A percentile compares a stretch with the other conserved stretches of the same genome.
phyloP scores from a whole-genome alignment of 345 rosid genomes.

The Populus nigra region DNA sequence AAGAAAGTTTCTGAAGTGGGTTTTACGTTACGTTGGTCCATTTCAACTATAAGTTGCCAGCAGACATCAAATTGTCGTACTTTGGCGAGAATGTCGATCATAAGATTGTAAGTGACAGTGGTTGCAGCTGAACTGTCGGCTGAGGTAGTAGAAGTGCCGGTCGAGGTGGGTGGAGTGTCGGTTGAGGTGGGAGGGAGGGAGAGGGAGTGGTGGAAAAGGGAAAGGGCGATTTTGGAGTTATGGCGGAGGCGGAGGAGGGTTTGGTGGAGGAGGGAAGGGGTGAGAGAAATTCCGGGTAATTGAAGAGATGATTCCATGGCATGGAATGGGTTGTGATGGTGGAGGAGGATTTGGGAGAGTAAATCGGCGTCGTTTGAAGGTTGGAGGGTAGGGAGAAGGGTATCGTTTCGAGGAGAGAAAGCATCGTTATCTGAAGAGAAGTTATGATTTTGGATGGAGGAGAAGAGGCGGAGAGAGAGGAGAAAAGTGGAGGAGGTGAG shows the following conservation, averaged over 20 bases:
- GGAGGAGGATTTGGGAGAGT: conserved; percentile 59
- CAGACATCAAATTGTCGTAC: conserved; percentile 77
- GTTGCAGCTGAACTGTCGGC: conserved; percentile 28
- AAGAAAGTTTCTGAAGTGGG: conserved; percentile 61
- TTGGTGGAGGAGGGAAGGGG: conserved; percentile 60
- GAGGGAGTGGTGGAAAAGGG: conserved; percentile 54
- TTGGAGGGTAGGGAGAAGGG: conserved; percentile 44
- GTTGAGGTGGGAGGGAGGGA: conserved; percentile 44
- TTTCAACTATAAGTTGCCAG: conserved; percentile 68
- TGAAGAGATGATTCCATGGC: conserved; percentile 76
- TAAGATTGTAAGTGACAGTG: conserved; percentile 43
- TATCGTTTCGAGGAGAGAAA: background rate
- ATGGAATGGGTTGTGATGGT: conserved; percentile 85
- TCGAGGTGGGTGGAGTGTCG: conserved; percentile 20
- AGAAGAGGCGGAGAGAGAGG: conserved; percentile 17
- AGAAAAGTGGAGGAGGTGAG: background rate
- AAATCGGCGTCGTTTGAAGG: conserved; percentile 67
- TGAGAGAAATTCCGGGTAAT: conserved; percentile 64
- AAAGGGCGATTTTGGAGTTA: conserved; percentile 63
- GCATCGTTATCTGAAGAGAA: no score
- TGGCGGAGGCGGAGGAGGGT: conserved; percentile 87
- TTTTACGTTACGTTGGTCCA: conserved; percentile 40
- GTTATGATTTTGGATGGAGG: conserved; percentile 3
- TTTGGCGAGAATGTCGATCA: conserved; percentile 66
- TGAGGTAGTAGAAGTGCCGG: conserved; percentile 34